Evolutionary conservation across 2,329 filamentous ascomycete genomes (phyloP).

Genomic region (Beauveria medogensis): DNA sequence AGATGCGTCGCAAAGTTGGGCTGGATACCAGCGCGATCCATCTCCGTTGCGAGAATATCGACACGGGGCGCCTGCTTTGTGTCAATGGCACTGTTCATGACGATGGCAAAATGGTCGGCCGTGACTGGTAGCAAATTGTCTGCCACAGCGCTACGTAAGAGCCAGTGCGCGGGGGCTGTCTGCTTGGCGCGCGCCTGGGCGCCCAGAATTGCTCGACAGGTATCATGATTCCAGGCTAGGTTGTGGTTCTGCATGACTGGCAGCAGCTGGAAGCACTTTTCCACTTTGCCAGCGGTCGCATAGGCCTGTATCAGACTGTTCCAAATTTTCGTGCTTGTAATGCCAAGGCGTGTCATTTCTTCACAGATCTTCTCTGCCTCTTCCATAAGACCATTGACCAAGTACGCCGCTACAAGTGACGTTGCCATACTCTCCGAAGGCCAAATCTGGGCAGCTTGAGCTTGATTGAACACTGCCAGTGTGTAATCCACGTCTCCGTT

Average conservation of each 20-base stretch:
- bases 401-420: slow-evolving; percentile 60
- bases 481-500: slow-evolving; percentile 66
- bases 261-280: slow-evolving; percentile 40
- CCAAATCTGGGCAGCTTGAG: slow-evolving; percentile 43
- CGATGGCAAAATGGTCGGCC: slow-evolving; percentile 41
- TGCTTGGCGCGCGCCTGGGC: slow-evolving; percentile 42
- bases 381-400: slow-evolving; percentile 29
- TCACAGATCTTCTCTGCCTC: slow-evolving; percentile 33
- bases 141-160: slow-evolving; percentile 36
- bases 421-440: slow-evolving; percentile 52
- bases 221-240: slow-evolving; percentile 41
- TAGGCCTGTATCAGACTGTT: slow-evolving; percentile 67
- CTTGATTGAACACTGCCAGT: slow-evolving; percentile 55
- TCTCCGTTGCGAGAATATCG: slow-evolving; percentile 32
- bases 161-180: slow-evolving; percentile 39
- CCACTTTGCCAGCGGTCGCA: slow-evolving; percentile 50
- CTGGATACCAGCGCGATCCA: slow-evolving; percentile 34
- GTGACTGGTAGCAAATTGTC: slow-evolving; percentile 38
- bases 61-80: slow-evolving; percentile 30
- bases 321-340: slow-evolving; percentile 58
- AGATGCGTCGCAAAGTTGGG: slow-evolving; percentile 36
- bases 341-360: slow-evolving; percentile 43
- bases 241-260: slow-evolving; percentile 38
- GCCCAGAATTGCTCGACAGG: slow-evolving; percentile 41
- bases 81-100: slow-evolving; percentile 44